A percentile compares a stretch with the other conserved stretches of the same genome.
These are phyloP conservation scores for Candida sphagnicola DNA, from an alignment of 805 yeast species.

Conservation along the genomic window DNA sequence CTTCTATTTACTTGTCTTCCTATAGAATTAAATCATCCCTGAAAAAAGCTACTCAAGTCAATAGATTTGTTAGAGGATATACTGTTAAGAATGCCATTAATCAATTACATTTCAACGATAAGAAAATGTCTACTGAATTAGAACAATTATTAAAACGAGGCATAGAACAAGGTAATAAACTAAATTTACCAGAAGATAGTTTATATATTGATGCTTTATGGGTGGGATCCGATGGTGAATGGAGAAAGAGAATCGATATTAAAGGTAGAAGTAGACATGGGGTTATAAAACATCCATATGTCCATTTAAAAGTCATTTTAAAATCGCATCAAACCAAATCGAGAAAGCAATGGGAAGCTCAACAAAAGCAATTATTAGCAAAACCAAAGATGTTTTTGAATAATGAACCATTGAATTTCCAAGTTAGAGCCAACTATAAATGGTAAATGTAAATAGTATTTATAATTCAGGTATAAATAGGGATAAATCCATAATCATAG, in stretches of 20 bases:
- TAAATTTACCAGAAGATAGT: conserved; percentile 56
- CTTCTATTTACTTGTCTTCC: conserved; percentile 78
- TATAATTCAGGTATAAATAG: not conserved
- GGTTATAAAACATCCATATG: conserved; percentile 65
- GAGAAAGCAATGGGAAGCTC: conserved; percentile 58
- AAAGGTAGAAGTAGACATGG: conserved; percentile 94
- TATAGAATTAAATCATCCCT: conserved; percentile 81
- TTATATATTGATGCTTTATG: conserved; percentile 78
- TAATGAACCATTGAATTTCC: conserved; percentile 41
- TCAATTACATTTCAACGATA: conserved; percentile 84
- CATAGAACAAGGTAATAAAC: conserved; percentile 57
- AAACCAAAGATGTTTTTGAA: conserved; percentile 52
- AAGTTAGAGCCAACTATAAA: conserved; percentile 37
- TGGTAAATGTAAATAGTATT: conserved; percentile 25
- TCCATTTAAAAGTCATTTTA: conserved; percentile 77
- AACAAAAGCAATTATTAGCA: conserved; percentile 41
- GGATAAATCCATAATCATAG: not conserved
- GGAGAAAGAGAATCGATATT: conserved; percentile 66
- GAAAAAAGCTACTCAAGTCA: conserved; percentile 80
- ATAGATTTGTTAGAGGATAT: conserved; percentile 71
- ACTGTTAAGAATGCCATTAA: conserved; percentile 78
- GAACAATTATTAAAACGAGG: conserved; percentile 74
- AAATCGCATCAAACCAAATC: conserved; percentile 61
- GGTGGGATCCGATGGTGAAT: conserved; percentile 86
- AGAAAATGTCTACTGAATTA: conserved; percentile 74